Evolutionary conservation across 345 rosid genomes (phyloP), one percentile per base, ranked within the genome.

Genomic region (Citrus reticulata): DNA sequence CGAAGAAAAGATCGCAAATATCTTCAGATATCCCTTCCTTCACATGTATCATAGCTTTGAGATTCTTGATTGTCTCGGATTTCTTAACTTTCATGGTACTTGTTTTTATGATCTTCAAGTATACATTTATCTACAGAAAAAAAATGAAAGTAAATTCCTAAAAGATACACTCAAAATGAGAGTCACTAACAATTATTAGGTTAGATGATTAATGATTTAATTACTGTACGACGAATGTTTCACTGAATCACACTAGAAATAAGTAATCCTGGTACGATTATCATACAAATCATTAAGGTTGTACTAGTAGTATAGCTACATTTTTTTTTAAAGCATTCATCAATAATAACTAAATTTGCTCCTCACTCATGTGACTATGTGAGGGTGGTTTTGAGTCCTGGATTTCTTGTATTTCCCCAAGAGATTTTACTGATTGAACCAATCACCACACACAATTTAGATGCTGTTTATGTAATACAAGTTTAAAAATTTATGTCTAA

Each of bases 91-190:
- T 79, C 5, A 80, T 6, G 70, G 78, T 73, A 24, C 70, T 59
- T 14, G 83, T 84, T 75, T 88, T 86, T 68, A 54, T 77, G 75
- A 86, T 55, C 39, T 80, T 78, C 77, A 85, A 70, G 74, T 72
- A 83, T 13, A 86, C 17, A n/a, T 80, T 77, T 39, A 77, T 81
- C 91, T 82, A 74, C 42, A 39, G 42, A 68, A 58, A 63, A 30
- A 22, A 25, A 80, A 35, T 16, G 29, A 22, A 30, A 68, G 1
- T 14, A 9, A 32, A 4, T 62, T 13, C 25, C 40, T 65, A 37
- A 14, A 73, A 24, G 14, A 9, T 13, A 62, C 65, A n/a, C 54
- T 35, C 14, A 24, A 34, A n/a, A 37, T 11, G 2, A 40, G 17
- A 4, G 30, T 19, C 24, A 20, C 7, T 14, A 78, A 30, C 10